Evolutionary conservation across 805 yeast species (phyloP).

Genomic region (Millerozyma acaciae): DNA sequence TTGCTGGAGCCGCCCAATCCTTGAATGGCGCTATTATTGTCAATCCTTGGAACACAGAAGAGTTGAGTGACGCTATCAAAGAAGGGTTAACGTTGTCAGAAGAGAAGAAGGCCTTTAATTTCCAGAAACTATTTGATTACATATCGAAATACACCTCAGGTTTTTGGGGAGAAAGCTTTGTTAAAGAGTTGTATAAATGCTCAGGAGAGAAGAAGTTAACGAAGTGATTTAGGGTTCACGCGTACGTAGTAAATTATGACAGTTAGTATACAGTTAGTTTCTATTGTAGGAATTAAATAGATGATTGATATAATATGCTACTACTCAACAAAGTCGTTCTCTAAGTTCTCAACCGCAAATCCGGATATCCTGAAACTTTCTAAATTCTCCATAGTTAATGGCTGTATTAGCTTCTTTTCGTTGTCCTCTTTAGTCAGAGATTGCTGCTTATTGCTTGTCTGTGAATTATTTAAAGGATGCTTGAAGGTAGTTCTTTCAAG

Average conservation of each 20-base stretch:
- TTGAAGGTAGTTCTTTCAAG: background rate
- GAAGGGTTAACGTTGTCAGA: conserved; percentile 83
- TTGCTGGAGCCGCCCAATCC: conserved; percentile 99
- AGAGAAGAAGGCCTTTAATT: conserved; percentile 76
- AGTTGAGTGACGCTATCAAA: conserved; percentile 76
- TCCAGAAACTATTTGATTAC: conserved; percentile 78
- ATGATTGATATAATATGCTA: background rate
- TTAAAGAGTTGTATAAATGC: conserved; percentile 65
- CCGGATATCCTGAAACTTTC: conserved; percentile 20
- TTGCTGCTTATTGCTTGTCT: background rate
- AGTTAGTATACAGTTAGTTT: too few relatives aligned
- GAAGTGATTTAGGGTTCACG: too few relatives aligned
- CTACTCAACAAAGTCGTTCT: conserved; percentile 18
- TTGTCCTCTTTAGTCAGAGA: conserved; percentile 12
- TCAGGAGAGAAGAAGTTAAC: conserved; percentile 4
- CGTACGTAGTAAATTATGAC: too few relatives aligned
- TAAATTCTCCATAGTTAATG: conserved; percentile 28
- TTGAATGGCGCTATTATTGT: conserved; percentile 90
- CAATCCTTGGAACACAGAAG: conserved; percentile 98
- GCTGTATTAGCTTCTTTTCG: conserved; percentile 14
- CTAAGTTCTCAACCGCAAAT: conserved; percentile 6
- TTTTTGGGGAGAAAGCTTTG: conserved; percentile 97
- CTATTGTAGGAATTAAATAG: conserved; percentile 2
- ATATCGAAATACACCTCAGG: conserved; percentile 92
- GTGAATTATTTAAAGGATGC: background rate